Evolutionary conservation across 164 flowering plant species (phyloP), one percentile per base, ranked within the genome.

Genomic region (Vitis labrusca): DNA sequence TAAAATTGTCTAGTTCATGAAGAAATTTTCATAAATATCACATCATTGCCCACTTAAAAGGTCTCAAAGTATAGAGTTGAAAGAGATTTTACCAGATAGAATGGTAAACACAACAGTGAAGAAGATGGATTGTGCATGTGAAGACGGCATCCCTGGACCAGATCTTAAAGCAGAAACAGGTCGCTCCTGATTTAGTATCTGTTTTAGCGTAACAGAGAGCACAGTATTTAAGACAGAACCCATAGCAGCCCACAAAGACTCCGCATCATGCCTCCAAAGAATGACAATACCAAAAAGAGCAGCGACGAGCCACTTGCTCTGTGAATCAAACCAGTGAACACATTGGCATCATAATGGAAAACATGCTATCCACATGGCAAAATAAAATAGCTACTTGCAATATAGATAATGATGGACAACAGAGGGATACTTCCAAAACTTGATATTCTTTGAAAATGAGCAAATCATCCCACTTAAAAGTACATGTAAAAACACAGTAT

Each of bases 271-370:
- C 84, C 90, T 89, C 88, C 81, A 86, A 11, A 95, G 74, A 66
- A 95, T 29, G 23, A 84, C 50, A 58, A 29, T 79, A 50, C 82
- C 80, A 70, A 93, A 87, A 56, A 83, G 61, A 9, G 60, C 85
- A 61, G 91, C 69, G 1, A 95, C 85, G 52, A 95, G 48, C 98
- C 99, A 93, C 81, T 93, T 95, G 86, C 99, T 92, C 99, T 95
- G 81, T 63, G 57, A 74, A 17, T 69, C 58, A 79, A 51, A 74
- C 10, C 1, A 63, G 54, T 10, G 65, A 61, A 61, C 7, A 17
- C 10, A 19, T 50, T 10, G 57, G n/a, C 51, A 29, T 30, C 58
- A 12, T 7, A 23, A 63, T 5, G 47, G 49, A 11, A 1, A 32
- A 44, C 50, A 62, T 14, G n/a, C 5, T 16, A n/a, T 10, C 19